Base-by-base conservation (phyloP, 2,329 filamentous ascomycete genomes). In the Aciculosporium take region DNA sequence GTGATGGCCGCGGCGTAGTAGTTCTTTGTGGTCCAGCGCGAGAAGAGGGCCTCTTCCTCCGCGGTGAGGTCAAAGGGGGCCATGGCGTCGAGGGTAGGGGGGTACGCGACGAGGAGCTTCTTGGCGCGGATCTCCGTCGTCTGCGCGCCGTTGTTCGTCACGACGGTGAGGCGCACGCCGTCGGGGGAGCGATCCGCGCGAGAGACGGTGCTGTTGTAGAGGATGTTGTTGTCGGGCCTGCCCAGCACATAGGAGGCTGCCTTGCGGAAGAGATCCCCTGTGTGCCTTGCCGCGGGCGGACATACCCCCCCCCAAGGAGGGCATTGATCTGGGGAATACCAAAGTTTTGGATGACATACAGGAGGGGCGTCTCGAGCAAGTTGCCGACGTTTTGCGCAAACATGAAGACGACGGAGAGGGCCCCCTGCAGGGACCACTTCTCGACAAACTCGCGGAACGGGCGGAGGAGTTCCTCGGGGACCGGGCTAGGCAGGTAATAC, bases 381-480 rank as follows among this genome's bases (percentile, higher is more conserved):
- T 67, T 60, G 2, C 63, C 66, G 1, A 61, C 46, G n/a, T 59
- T 64, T 37, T 61, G 55, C 21, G 56, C 53, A 39, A 51, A 59
- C 6, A 63, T 53, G 41, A 51, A 59, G 7, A 64, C 52, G n/a
- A 55, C 45, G 8, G 51, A 50, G 0, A 65, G 53, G 2, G 61
- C 49, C 13, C 55, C 56, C 17, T 56, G 48, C 5, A 72, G 51
- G 21, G 54, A 47, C 46, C 68, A 58, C 45, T 68, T 66, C 15
- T 56, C 49, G 6, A 65, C 51, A 39, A 68, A 67, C 7, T 65
- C 55, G 1, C 61, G 57, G 29, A 62, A 69, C 0, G 65, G 57
- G 0, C 63, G 47, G 5, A 63, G 47, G 0, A 72, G 51, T 32
- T 70, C 68, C 24, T 61, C 56, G 0, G 67, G 67, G 0, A 70